Evolutionary conservation across 306 rosid species (phyloP).

Genomic region (Acacia confusa): DNA sequence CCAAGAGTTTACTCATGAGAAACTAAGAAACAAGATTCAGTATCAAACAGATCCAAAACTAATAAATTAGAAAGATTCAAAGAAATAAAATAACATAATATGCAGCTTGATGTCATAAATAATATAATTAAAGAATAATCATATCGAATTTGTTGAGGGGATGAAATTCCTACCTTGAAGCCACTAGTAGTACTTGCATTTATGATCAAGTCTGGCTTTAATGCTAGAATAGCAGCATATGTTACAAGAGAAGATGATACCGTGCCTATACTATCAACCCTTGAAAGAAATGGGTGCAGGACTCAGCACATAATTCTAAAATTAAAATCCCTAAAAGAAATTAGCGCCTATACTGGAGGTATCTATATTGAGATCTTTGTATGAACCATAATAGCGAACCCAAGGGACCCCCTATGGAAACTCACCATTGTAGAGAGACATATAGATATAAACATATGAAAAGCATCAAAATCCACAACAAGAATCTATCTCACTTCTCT

Average conservation of each 20-base stretch:
- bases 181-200: conserved; percentile 98
- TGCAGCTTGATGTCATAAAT: neutral
- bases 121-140: neutral
- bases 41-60: neutral
- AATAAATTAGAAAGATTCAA: conserved; percentile 1
- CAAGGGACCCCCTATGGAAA: conserved; percentile 80
- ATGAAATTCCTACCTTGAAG: conserved; percentile 61
- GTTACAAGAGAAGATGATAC: conserved; percentile 79
- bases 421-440: conserved; percentile 41
- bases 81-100: conserved; percentile 14
- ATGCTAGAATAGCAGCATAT: conserved; percentile 86
- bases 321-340: neutral
- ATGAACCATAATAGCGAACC: conserved; percentile 73
- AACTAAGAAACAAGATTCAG: neutral
- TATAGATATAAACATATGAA: conserved; percentile 15
- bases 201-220: conserved; percentile 83
- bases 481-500: neutral
- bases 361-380: conserved; percentile 52
- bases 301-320: conserved; percentile 17
- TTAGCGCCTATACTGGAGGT: neutral
- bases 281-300: conserved; percentile 50
- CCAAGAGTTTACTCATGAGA: neutral
- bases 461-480: neutral
- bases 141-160: neutral
- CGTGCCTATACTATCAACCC: conserved; percentile 93